Percentiles rank a stretch among this genome's conserved stretches.
Conservation (phyloP, 2,329 filamentous ascomycete species). For the Pseudogymnoascus sp. region DNA sequence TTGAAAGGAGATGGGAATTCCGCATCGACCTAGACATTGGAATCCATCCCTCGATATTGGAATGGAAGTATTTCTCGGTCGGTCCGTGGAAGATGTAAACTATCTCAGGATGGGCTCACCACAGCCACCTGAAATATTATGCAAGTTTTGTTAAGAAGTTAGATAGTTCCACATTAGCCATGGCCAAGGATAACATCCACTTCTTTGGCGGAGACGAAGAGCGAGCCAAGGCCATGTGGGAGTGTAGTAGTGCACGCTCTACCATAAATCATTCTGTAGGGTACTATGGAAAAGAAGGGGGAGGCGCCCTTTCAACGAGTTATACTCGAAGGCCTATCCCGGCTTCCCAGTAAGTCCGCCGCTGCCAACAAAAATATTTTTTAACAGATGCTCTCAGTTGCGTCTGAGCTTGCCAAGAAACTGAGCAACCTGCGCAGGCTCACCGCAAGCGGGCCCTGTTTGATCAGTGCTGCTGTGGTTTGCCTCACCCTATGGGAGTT, state of each 20-base stretch:
- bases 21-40: too few species aligned
- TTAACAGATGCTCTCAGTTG: not conserved
- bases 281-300: constrained; percentile 34
- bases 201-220: constrained; percentile 45
- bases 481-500: constrained; percentile 14
- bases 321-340: constrained; percentile 17
- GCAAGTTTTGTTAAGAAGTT: too few species aligned
- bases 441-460: constrained; percentile 12
- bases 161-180: too few species aligned
- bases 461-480: constrained; percentile 16
- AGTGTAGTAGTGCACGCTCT: constrained; percentile 42
- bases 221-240: constrained; percentile 42
- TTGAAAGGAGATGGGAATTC: too few species aligned
- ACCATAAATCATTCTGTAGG: constrained; percentile 43
- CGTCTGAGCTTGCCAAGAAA: constrained; percentile 4
- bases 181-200: constrained; percentile 42
- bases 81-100: too few species aligned
- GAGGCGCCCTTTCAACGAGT: constrained; percentile 31
- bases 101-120: too few species aligned
- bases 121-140: too few species aligned
- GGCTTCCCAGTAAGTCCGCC: constrained; percentile 4
- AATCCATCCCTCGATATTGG: too few species aligned
- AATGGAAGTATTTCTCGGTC: too few species aligned
- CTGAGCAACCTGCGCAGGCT: constrained; percentile 15
- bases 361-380: constrained; percentile 10